phyloP scores from a whole-genome alignment of 176 grass and related monocot species.

The Oropetium thomaeum region DNA sequence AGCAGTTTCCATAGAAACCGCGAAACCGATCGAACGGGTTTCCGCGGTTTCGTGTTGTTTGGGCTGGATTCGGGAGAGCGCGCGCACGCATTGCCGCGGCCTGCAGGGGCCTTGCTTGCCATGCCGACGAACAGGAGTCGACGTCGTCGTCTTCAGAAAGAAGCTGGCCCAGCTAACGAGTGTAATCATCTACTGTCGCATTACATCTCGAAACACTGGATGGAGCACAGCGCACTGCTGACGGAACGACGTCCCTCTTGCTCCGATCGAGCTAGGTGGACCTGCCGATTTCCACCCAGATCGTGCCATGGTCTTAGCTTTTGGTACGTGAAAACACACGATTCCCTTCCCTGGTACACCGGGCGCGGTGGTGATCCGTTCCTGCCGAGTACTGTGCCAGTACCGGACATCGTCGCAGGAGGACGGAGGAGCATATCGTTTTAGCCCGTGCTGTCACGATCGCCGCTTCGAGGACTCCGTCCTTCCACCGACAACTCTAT shows the following conservation, averaged over 20 bases:
- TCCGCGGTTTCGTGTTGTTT: too few relatives aligned
- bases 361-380: not conserved
- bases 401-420: not conserved
- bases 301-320: too few relatives aligned
- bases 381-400: not conserved
- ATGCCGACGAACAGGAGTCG: too few relatives aligned
- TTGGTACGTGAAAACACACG: too few relatives aligned
- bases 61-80: too few relatives aligned
- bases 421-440: too few relatives aligned
- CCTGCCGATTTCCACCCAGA: not conserved
- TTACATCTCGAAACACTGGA: not conserved
- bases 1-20: too few relatives aligned
- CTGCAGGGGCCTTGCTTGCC: too few relatives aligned
- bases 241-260: not conserved
- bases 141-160: too few relatives aligned
- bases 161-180: too few relatives aligned
- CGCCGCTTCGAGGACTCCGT: not conserved
- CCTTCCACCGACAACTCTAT: not conserved
- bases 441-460: not conserved
- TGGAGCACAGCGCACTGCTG: not conserved
- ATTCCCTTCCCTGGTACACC: not conserved
- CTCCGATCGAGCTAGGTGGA: not conserved
- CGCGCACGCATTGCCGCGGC: too few relatives aligned
- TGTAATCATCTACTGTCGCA: not conserved
- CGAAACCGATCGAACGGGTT: too few relatives aligned